Conservation (phyloP, 164 flowering plant species). For the Annona squamosa region DNA sequence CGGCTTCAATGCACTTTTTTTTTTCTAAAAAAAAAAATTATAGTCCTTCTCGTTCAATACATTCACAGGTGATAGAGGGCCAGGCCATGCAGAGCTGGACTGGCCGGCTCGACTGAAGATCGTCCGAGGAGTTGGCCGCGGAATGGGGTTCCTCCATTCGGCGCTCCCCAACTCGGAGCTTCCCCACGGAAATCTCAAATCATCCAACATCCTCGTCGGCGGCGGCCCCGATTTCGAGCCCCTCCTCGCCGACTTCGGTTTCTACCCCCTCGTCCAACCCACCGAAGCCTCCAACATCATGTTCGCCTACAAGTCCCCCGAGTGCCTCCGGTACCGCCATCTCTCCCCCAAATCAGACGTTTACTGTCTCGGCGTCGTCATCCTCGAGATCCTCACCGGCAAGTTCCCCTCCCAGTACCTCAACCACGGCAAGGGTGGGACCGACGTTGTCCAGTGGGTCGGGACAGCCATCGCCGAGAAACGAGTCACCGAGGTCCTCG, state of each 20-base stretch:
- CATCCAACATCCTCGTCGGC: constrained; percentile 65
- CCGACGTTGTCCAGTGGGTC: constrained; percentile 77
- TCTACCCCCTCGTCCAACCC: constrained; percentile 37
- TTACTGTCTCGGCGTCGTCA: constrained; percentile 69
- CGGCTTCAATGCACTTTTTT: too few relatives aligned
- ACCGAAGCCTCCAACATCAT: constrained; percentile 40
- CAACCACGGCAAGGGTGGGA: constrained; percentile 69
- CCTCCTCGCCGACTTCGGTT: constrained; percentile 55
- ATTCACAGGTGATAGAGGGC: constrained; percentile 69
- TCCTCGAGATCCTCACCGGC: constrained; percentile 80
- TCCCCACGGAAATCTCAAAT: constrained; percentile 92
- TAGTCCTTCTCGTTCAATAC: not conserved
- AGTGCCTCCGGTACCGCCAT: constrained; percentile 35
- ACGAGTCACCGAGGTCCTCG: constrained; percentile 46
- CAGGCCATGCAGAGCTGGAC: constrained; percentile 41
- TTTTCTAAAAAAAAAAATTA: too few relatives aligned
- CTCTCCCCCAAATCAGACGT: constrained; percentile 66
- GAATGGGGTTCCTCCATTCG: constrained; percentile 52
- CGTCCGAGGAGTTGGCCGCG: constrained; percentile 61
- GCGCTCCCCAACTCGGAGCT: constrained; percentile 42
- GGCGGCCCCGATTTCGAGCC: constrained; percentile 48
- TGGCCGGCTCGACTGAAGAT: constrained; percentile 75
- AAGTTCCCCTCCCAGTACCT: constrained; percentile 85
- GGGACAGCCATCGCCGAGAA: constrained; percentile 34
- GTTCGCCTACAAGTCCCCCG: constrained; percentile 70